Evolutionary conservation across 1,139 yeast species (phyloP), one percentile per base, ranked within the genome.

Genomic region (Hemisphaericaspora lyxosophila): DNA sequence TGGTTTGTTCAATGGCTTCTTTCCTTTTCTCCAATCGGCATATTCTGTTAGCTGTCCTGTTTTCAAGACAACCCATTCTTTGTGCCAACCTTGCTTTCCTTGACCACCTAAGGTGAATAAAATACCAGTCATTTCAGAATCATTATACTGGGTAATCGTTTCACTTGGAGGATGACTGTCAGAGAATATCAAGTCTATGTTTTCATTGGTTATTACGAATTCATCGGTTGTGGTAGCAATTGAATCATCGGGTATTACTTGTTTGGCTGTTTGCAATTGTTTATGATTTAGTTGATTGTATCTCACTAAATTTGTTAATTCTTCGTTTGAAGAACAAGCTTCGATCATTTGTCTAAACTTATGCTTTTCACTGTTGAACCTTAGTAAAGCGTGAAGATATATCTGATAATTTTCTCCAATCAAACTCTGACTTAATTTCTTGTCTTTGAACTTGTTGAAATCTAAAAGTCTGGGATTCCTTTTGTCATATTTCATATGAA

Each of bases 61-160:
- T 14, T 75, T 75, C 36, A 87, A 65, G 0, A 82, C 88, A 1
- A 88, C 87, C 94, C 95, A 86, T 59, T 85, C 90, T 53, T 87
- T 87, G 59, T 88, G 95, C 96, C 96, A 88, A 2, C 87, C 86
- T 23, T 77, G 79, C 49, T 83, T 85, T 8, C 86, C 85, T 43
- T 82, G 80, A 2, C 89, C 89, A 2, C 87, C 83, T 27, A 80
- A 67, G 0, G 86, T 78, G 69, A 82, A 82, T 12, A 84, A 57
- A 16, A 84, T 70, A 0, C 90, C 90, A 33, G 70, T 59, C 42
- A 64, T 66, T 39, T 68, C 72, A 7, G 50, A 53, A 17, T 49
- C 48, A 14, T 43, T 50, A 25, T 36, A 14, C 4, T 46, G 43
- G 13, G 45, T 35, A 9, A 32, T 42, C 22, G 38, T 28, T 28